Conservation (phyloP, 1,139 yeast species). For the Lipomyces yarrowii region DNA sequence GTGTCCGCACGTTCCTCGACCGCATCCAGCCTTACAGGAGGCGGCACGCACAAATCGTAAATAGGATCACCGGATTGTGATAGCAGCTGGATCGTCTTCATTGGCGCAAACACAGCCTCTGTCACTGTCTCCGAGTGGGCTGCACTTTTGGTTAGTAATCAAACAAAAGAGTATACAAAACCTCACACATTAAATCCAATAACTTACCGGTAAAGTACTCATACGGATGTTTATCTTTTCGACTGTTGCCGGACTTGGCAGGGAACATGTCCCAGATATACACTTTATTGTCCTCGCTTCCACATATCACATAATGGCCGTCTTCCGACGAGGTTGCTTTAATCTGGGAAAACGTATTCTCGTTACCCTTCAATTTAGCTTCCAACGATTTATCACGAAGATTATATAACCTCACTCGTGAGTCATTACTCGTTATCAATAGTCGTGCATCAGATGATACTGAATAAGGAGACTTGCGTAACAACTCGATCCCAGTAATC, state of each 20-base stretch:
- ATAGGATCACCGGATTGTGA: constrained; percentile 78
- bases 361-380: constrained; percentile 71
- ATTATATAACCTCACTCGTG: constrained; percentile 69
- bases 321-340: constrained; percentile 67
- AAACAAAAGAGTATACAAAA: background rate
- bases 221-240: constrained; percentile 42
- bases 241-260: constrained; percentile 21
- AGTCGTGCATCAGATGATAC: constrained; percentile 29
- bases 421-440: constrained; percentile 69
- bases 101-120: constrained; percentile 78
- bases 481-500: constrained; percentile 53
- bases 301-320: constrained; percentile 47
- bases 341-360: constrained; percentile 71
- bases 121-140: constrained; percentile 77
- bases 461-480: constrained; percentile 32
- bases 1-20: constrained; percentile 14
- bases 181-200: background rate
- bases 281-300: constrained; percentile 52
- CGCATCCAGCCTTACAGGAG: constrained; percentile 22
- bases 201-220: constrained; percentile 51
- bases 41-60: constrained; percentile 50
- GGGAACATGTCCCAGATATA: constrained; percentile 61
- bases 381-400: constrained; percentile 59
- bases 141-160: constrained; percentile 44
- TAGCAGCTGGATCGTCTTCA: constrained; percentile 63